These are phyloP conservation scores for Coniferiporia sulphurascens DNA, from an alignment of 1,284 basidiomycete genomes.

Conservation along the genomic window DNA sequence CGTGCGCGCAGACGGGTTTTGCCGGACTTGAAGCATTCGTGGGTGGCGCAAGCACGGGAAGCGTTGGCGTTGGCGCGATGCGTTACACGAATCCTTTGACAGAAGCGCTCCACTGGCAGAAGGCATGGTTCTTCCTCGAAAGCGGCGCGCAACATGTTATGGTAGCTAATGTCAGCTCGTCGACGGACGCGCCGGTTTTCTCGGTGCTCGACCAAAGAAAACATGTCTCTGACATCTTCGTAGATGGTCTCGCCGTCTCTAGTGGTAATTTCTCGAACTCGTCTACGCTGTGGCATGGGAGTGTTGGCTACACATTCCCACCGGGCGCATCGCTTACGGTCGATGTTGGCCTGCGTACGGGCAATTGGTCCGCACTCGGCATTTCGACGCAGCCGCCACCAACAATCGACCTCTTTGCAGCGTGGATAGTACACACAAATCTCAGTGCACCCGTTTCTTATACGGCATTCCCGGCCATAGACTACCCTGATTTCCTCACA, in stretches of 20 bases:
- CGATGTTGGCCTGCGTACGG: conserved; percentile 43
- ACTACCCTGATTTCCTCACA: conserved; percentile 29
- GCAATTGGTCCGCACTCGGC: conserved; percentile 62
- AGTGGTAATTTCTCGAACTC: conserved; percentile 33
- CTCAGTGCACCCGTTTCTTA: conserved; percentile 41
- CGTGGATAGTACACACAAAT: conserved; percentile 48
- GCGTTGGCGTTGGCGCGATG: conserved; percentile 53
- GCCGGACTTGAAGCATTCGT: conserved; percentile 52
- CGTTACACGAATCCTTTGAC: conserved; percentile 58
- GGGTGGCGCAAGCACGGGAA: conserved; percentile 56
- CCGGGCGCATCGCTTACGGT: conserved; percentile 38
- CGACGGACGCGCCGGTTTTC: conserved; percentile 43
- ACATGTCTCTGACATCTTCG: conserved; percentile 37
- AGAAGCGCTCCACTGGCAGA: conserved; percentile 53
- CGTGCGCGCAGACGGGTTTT: conserved; percentile 36
- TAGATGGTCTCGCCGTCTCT: conserved; percentile 36
- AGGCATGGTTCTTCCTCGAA: conserved; percentile 69
- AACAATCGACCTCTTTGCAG: conserved; percentile 56
- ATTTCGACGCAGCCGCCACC: conserved; percentile 47
- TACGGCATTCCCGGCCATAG: conserved; percentile 47
- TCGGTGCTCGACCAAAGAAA: conserved; percentile 63
- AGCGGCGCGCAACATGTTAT: conserved; percentile 58
- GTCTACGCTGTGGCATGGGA: conserved; percentile 51
- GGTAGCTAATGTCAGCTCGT: conserved; percentile 45
- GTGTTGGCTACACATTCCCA: conserved; percentile 48